Evolutionary conservation across 371 early-diverging fungal genomes (phyloP).

Genomic region (Vittaforma corneae): DNA sequence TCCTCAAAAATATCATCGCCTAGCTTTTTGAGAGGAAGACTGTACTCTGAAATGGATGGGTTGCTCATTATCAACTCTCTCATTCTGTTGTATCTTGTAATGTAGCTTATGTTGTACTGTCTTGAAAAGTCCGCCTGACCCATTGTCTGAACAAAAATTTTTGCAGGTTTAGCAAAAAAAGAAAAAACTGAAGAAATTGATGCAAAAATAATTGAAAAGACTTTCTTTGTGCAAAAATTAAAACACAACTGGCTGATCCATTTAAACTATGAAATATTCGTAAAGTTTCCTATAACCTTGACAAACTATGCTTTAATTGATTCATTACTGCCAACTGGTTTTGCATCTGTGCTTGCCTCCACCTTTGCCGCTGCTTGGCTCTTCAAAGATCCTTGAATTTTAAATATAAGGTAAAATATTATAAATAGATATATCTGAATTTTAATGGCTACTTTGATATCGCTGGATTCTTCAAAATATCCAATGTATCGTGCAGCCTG

Average conservation of each 20-base stretch:
- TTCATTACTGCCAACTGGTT: too few relatives aligned
- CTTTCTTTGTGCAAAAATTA: background rate
- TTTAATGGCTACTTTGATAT: too few relatives aligned
- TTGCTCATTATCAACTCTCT: background rate
- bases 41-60: constrained; percentile 3
- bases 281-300: background rate
- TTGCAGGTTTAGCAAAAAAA: background rate
- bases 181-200: background rate
- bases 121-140: background rate
- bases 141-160: background rate
- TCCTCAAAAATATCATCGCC: background rate
- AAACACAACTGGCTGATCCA: background rate
- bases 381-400: too few relatives aligned
- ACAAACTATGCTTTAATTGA: background rate
- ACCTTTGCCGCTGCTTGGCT: too few relatives aligned
- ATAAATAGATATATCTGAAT: too few relatives aligned
- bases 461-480: too few relatives aligned
- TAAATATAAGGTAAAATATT: too few relatives aligned
- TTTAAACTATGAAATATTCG: background rate
- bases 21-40: too few relatives aligned
- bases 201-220: background rate
- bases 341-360: too few relatives aligned
- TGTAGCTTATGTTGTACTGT: constrained; percentile 9
- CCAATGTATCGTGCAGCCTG: too few relatives aligned
- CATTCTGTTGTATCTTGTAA: background rate